Conservation (phyloP, 306 rosid genomes). For the Heteromeles arbutifolia region DNA sequence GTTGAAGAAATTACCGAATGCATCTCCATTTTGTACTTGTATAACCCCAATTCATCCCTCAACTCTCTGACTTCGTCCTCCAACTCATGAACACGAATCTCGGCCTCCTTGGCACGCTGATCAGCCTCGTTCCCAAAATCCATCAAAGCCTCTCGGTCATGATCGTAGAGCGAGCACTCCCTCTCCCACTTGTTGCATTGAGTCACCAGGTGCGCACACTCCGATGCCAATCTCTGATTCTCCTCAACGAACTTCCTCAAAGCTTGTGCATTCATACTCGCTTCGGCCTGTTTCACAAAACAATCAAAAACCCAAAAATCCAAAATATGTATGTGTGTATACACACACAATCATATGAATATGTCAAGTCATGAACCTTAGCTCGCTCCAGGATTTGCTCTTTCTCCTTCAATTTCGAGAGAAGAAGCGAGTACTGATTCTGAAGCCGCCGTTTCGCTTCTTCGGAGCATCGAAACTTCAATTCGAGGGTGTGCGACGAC, state of each 20-base stretch:
- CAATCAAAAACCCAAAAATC: background rate
- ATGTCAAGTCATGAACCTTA: conserved; percentile 37
- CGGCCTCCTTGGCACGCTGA: conserved; percentile 74
- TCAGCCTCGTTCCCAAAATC: conserved; percentile 95
- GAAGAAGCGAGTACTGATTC: conserved; percentile 28
- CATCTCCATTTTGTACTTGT: conserved; percentile 30
- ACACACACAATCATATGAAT: background rate
- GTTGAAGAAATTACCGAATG: conserved; percentile 34
- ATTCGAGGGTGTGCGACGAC: conserved; percentile 37
- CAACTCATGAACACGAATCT: conserved; percentile 51
- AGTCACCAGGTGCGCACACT: conserved; percentile 41
- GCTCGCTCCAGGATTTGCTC: conserved; percentile 44
- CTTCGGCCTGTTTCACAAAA: conserved; percentile 45
- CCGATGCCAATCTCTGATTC: conserved; percentile 66
- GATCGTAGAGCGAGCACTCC: conserved; percentile 72
- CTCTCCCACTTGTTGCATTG: conserved; percentile 61
- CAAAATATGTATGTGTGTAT: background rate
- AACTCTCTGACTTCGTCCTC: conserved; percentile 50
- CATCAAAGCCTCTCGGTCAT: conserved; percentile 84
- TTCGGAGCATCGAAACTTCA: conserved; percentile 60
- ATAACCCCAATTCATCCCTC: conserved; percentile 42
- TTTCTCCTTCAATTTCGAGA: conserved; percentile 56
- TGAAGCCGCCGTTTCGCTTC: conserved; percentile 52
- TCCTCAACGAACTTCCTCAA: conserved; percentile 80
- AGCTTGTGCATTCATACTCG: conserved; percentile 70